A percentile compares a stretch with the other conserved stretches of the same genome.
These are phyloP conservation scores for Arthrobotrys entomopaga DNA, from an alignment of 2,329 filamentous ascomycete species.

Conservation along the genomic window DNA sequence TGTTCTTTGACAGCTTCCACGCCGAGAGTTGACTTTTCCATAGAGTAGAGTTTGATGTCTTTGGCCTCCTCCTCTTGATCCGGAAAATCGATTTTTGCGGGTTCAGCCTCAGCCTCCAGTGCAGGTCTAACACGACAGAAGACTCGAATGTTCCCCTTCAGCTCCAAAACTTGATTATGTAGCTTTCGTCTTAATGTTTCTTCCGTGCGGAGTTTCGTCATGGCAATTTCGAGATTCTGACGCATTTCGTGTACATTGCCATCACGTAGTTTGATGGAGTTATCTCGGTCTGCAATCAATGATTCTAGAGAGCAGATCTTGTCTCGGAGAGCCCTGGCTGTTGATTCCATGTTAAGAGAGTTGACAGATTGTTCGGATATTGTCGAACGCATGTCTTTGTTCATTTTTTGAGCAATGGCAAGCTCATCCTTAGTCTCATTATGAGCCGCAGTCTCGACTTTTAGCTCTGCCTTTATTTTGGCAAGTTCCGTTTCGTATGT, in stretches of 20 bases:
- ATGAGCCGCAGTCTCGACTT: slow-evolving; percentile 47
- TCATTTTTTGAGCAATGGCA: slow-evolving; percentile 72
- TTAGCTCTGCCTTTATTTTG: slow-evolving; percentile 43
- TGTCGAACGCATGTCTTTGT: slow-evolving; percentile 69
- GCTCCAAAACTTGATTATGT: slow-evolving; percentile 96
- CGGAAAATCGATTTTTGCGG: slow-evolving; percentile 81
- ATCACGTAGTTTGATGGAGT: slow-evolving; percentile 84
- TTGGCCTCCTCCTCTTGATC: slow-evolving; percentile 82
- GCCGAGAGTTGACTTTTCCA: slow-evolving; percentile 83
- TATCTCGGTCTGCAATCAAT: slow-evolving; percentile 86
- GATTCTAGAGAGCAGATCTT: slow-evolving; percentile 91
- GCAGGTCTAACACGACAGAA: slow-evolving; percentile 94
- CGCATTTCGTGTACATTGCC: slow-evolving; percentile 81
- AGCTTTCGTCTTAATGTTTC: slow-evolving; percentile 89
- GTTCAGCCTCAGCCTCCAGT: slow-evolving; percentile 70
- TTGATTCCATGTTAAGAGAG: slow-evolving; percentile 76
- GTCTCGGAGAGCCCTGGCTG: slow-evolving; percentile 78
- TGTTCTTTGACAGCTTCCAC: slow-evolving; percentile 80
- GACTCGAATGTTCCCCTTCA: slow-evolving; percentile 97
- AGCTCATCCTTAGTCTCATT: slow-evolving; percentile 64
- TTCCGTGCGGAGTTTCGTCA: slow-evolving; percentile 86
- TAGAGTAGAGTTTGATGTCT: slow-evolving; percentile 84
- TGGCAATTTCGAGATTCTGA: slow-evolving; percentile 73
- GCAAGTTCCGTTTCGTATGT: slow-evolving; percentile 45
- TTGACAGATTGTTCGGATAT: slow-evolving; percentile 71